phyloP scores from a whole-genome alignment of 768 basidiomycete genomes.

The Boletales sp. region DNA sequence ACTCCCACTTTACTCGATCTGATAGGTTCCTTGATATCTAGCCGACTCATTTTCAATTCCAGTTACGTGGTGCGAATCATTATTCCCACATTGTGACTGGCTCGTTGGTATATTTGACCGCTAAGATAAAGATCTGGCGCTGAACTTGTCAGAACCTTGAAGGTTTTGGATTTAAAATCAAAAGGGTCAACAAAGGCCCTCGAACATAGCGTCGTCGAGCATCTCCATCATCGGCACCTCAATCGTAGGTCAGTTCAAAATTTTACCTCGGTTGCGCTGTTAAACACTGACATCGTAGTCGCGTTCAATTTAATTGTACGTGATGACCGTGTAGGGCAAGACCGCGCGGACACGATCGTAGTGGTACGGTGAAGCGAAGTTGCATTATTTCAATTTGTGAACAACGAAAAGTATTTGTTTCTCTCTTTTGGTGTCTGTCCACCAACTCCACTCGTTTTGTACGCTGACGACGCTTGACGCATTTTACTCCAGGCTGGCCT shows the following conservation, averaged over 20 bases:
- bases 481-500: constrained; percentile 4
- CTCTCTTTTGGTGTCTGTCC: constrained; percentile 7
- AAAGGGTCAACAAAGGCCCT: constrained; percentile 15
- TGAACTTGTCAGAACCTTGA: constrained; percentile 13
- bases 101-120: constrained; percentile 4
- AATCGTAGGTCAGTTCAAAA: constrained; percentile 10
- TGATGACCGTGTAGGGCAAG: constrained; percentile 10
- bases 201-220: neutral
- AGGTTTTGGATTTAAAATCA: constrained; percentile 5
- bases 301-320: constrained; percentile 1
- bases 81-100: constrained; percentile 16
- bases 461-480: constrained; percentile 15
- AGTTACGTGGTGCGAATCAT: constrained; percentile 24
- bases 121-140: constrained; percentile 3
- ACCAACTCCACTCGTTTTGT: neutral
- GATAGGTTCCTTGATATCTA: constrained; percentile 21
- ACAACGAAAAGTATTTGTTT: constrained; percentile 11
- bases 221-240: neutral
- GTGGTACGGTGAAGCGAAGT: neutral
- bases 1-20: constrained; percentile 10
- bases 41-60: constrained; percentile 21
- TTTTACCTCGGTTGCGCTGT: neutral
- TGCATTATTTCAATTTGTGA: constrained; percentile 3
- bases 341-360: neutral
- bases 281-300: neutral